Percentiles rank a stretch among this genome's conserved stretches.
These are phyloP conservation scores for Pterulicium gracile DNA, from an alignment of 1,284 basidiomycete species.

Conservation along the genomic window DNA sequence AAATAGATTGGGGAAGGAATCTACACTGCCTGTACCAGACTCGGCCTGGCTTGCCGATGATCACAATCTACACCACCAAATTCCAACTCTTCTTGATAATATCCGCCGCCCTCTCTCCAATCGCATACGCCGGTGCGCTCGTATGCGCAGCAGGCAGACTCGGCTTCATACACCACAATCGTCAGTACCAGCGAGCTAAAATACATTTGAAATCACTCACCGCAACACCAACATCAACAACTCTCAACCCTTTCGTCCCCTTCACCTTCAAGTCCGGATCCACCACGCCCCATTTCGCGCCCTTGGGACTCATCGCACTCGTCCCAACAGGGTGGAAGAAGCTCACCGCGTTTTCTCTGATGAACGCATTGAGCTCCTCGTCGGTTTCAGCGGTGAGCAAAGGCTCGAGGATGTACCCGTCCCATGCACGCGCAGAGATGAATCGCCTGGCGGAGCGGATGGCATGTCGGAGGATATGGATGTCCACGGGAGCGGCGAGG, in stretches of 20 bases:
- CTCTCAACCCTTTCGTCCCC: constrained; percentile 11
- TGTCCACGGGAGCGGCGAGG: constrained; percentile 13
- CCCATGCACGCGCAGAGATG: constrained; percentile 11
- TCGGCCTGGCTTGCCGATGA: too few species aligned
- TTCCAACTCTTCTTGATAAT: constrained; percentile 1
- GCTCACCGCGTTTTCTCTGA: constrained; percentile 8
- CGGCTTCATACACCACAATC: background rate
- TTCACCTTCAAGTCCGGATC: constrained; percentile 14
- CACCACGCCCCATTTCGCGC: constrained; percentile 11
- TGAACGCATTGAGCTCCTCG: constrained; percentile 10
- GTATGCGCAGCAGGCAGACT: constrained; percentile 4
- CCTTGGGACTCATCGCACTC: constrained; percentile 10
- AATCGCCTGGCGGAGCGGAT: constrained; percentile 11
- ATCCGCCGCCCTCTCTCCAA: constrained; percentile 3
- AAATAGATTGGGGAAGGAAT: too few species aligned
- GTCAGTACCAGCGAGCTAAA: background rate
- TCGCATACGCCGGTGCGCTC: background rate
- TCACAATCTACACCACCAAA: background rate
- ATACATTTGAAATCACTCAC: constrained; percentile 10
- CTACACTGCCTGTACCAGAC: too few species aligned
- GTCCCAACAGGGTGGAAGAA: constrained; percentile 11
- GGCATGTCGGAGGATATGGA: constrained; percentile 10
- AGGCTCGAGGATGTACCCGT: constrained; percentile 10
- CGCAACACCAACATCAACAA: constrained; percentile 14
- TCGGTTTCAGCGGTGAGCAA: constrained; percentile 10